A percentile compares a stretch with the other conserved stretches of the same genome.
Conservation (phyloP, 2,329 filamentous ascomycete genomes). For the Colletotrichum falcatum region DNA sequence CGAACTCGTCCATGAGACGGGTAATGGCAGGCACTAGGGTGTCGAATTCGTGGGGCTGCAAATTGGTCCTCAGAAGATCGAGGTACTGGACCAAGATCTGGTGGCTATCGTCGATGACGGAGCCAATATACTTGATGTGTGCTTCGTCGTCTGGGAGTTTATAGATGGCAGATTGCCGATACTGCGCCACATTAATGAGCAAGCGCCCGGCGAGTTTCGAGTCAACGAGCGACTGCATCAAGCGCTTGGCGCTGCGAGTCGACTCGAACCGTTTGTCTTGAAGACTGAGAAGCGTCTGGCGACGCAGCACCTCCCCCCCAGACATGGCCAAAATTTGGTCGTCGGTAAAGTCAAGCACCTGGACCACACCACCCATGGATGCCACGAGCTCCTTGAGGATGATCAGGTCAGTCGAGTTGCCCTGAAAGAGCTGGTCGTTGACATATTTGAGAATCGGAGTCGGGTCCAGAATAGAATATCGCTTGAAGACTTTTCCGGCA, state of each 20-base stretch:
- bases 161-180: conserved; percentile 88
- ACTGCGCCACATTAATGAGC: conserved; percentile 90
- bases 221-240: conserved; percentile 83
- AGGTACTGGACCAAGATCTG: conserved; percentile 88
- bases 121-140: conserved; percentile 89
- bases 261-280: conserved; percentile 86
- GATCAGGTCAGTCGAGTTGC: conserved; percentile 91
- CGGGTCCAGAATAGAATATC: conserved; percentile 86
- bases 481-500: conserved; percentile 88
- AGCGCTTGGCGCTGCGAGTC: conserved; percentile 78
- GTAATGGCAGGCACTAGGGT: conserved; percentile 79
- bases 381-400: conserved; percentile 91
- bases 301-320: conserved; percentile 82
- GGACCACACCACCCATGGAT: conserved; percentile 93
- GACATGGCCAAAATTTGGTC: conserved; percentile 88
- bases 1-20: conserved; percentile 80
- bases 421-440: conserved; percentile 81
- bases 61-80: conserved; percentile 85
- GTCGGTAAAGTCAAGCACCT: conserved; percentile 89
- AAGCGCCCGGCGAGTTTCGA: conserved; percentile 83
- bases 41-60: conserved; percentile 82
- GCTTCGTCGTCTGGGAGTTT: conserved; percentile 76
- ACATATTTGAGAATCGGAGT: conserved; percentile 91
- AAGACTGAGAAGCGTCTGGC: conserved; percentile 82
- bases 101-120: conserved; percentile 91